Percentiles rank a stretch among this genome's conserved stretches.
Conservation (phyloP, 176 grass and related monocot genomes). For the Zea luxurians region DNA sequence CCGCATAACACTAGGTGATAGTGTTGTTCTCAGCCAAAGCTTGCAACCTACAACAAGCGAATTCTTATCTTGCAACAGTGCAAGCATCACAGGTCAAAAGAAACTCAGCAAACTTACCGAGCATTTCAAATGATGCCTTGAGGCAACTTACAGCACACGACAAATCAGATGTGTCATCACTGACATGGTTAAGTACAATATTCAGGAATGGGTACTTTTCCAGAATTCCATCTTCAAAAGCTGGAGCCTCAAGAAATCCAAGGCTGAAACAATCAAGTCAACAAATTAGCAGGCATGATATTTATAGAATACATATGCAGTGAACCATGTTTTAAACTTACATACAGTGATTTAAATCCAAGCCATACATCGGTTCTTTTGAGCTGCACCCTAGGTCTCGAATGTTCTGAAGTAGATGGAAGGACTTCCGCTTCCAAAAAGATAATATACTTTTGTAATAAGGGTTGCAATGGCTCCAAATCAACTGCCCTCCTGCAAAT, state of each 20-base stretch:
- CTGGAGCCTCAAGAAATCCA: slow-evolving; percentile 90
- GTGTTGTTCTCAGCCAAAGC: slow-evolving; percentile 92
- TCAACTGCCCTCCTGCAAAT: slow-evolving; percentile 67
- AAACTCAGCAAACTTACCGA: slow-evolving; percentile 61
- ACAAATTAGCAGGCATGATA: slow-evolving; percentile 23
- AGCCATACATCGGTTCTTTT: slow-evolving; percentile 87
- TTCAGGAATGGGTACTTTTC: slow-evolving; percentile 93
- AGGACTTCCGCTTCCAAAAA: slow-evolving; percentile 82
- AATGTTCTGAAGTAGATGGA: slow-evolving; percentile 56
- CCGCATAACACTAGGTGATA: slow-evolving; percentile 92
- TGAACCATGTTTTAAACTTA: slow-evolving; percentile 55
- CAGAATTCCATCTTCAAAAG: slow-evolving; percentile 95
- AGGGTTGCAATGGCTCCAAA: slow-evolving; percentile 84
- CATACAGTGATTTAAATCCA: slow-evolving; percentile 99
- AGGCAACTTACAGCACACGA: slow-evolving; percentile 95
- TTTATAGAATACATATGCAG: slow-evolving; percentile 16
- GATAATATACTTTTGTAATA: slow-evolving; percentile 74
- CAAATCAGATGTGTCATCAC: slow-evolving; percentile 89
- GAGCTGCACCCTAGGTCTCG: slow-evolving; percentile 79
- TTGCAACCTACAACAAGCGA: slow-evolving; percentile 72
- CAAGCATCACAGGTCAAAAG: slow-evolving; percentile 25
- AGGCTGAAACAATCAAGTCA: slow-evolving; percentile 55
- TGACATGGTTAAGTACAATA: slow-evolving; percentile 93
- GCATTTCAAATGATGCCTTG: slow-evolving; percentile 94
- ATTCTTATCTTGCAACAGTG: slow-evolving; percentile 18